These are phyloP conservation scores for Rhododendron griersonianum DNA, from an alignment of 148 eudicot genomes.

Conservation along the genomic window DNA sequence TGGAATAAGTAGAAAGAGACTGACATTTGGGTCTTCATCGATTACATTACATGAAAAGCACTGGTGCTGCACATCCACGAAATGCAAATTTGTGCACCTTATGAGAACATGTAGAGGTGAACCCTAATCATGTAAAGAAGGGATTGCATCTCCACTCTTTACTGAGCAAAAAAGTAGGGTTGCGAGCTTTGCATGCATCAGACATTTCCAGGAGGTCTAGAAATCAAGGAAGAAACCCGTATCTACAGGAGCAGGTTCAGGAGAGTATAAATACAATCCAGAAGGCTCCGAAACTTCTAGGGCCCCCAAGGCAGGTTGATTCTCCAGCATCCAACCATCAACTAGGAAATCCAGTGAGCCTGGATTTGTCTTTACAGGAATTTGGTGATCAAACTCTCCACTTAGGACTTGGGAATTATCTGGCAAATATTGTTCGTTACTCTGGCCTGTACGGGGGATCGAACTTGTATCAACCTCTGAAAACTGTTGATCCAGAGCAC, in stretches of 20 bases:
- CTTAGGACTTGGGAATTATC: constrained; percentile 18
- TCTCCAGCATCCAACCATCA: constrained; percentile 28
- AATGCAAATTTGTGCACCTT: neutral
- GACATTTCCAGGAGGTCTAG: constrained; percentile 20
- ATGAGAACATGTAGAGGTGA: neutral
- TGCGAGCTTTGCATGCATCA: neutral
- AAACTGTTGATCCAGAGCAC: constrained; percentile 9
- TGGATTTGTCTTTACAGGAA: constrained; percentile 10
- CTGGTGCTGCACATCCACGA: neutral
- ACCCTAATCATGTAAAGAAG: neutral
- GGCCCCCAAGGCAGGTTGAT: constrained; percentile 15
- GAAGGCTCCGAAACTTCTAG: constrained; percentile 17
- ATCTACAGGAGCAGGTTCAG: constrained; percentile 33
- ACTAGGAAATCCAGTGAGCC: constrained; percentile 25
- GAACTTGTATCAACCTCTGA: constrained; percentile 12
- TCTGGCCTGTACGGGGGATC: constrained; percentile 12
- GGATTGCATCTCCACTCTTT: neutral
- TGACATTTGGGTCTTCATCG: neutral
- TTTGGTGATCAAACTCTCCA: constrained; percentile 18
- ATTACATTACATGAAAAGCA: neutral
- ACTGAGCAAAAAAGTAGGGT: neutral
- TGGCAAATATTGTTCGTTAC: constrained; percentile 17
- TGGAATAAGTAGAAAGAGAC: neutral
- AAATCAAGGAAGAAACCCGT: constrained; percentile 43
- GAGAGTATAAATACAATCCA: constrained; percentile 22